These are phyloP conservation scores for Casaregolazyma suthepensis DNA, from an alignment of 1,139 yeast genomes.

Conservation along the genomic window DNA sequence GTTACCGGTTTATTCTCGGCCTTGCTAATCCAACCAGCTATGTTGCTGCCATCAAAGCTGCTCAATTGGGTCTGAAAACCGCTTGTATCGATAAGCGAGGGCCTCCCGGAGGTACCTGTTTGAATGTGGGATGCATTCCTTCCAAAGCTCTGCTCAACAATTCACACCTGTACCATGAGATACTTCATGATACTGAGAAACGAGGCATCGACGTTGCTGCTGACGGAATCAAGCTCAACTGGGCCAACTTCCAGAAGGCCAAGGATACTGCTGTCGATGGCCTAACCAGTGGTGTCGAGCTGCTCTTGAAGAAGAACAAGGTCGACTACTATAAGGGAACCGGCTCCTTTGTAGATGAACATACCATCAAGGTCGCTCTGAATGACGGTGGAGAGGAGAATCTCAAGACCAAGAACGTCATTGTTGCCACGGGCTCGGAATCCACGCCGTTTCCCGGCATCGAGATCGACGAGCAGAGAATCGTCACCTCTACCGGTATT, in stretches of 20 bases:
- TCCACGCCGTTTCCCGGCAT: constrained; percentile 99
- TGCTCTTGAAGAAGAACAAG: constrained; percentile 91
- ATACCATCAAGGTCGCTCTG: constrained; percentile 73
- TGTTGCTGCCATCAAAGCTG: constrained; percentile 98
- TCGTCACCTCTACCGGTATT: constrained; percentile 94
- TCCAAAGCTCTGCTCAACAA: constrained; percentile 93
- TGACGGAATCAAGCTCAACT: constrained; percentile 67
- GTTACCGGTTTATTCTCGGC: neutral
- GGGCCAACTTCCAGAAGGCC: constrained; percentile 79
- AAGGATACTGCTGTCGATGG: constrained; percentile 87
- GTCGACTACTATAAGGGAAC: constrained; percentile 91
- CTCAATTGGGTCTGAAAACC: constrained; percentile 88
- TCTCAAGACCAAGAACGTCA: constrained; percentile 76
- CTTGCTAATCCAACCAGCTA: constrained; percentile 18
- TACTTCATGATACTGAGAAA: constrained; percentile 71
- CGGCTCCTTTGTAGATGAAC: constrained; percentile 82
- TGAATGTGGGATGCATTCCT: constrained; percentile 98
- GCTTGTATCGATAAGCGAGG: constrained; percentile 98
- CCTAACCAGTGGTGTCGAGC: constrained; percentile 89
- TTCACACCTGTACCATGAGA: constrained; percentile 87
- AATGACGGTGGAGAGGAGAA: constrained; percentile 76
- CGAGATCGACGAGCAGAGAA: constrained; percentile 92
- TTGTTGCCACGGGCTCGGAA: constrained; percentile 98
- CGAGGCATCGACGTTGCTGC: constrained; percentile 80
- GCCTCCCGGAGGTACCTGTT: constrained; percentile 93